Evolutionary conservation across 73 alveolate species (phyloP).

Genomic region (Paramecium octaurelia): DNA sequence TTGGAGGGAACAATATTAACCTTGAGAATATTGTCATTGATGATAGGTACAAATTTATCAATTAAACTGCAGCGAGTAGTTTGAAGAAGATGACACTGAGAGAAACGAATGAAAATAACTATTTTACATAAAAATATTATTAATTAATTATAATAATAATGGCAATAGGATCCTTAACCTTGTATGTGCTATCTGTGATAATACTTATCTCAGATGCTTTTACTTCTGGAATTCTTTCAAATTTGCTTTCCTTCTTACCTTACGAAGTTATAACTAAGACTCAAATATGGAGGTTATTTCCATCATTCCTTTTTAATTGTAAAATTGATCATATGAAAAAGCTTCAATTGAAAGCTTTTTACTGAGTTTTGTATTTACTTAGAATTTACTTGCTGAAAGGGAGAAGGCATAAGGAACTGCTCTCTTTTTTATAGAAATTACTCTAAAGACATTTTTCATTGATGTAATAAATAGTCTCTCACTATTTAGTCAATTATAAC

Average conservation of each 20-base stretch:
- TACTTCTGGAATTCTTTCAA: neutral
- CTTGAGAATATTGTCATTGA: neutral
- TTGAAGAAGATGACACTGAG: neutral
- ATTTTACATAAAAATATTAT: neutral
- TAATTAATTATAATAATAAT: neutral
- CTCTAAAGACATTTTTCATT: neutral
- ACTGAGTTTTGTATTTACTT: neutral
- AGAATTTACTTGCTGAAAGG: neutral
- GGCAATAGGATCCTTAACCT: neutral
- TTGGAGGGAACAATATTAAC: neutral
- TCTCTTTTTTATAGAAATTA: neutral
- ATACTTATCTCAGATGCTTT: neutral
- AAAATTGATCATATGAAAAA: neutral
- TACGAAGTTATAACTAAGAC: neutral
- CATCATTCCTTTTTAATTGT: neutral
- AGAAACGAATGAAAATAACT: neutral
- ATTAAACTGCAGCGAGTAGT: neutral
- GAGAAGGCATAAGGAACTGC: conserved; percentile 4
- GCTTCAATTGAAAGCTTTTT: neutral
- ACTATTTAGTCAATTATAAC: neutral
- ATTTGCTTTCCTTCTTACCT: neutral
- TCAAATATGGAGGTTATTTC: neutral
- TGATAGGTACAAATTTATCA: neutral
- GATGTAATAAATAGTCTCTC: neutral
- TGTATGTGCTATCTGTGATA: neutral